A percentile compares a stretch with the other conserved stretches of the same genome.
phyloP scores from a whole-genome alignment of 2,329 filamentous ascomycete genomes.

The Ascochyta rabiei region DNA sequence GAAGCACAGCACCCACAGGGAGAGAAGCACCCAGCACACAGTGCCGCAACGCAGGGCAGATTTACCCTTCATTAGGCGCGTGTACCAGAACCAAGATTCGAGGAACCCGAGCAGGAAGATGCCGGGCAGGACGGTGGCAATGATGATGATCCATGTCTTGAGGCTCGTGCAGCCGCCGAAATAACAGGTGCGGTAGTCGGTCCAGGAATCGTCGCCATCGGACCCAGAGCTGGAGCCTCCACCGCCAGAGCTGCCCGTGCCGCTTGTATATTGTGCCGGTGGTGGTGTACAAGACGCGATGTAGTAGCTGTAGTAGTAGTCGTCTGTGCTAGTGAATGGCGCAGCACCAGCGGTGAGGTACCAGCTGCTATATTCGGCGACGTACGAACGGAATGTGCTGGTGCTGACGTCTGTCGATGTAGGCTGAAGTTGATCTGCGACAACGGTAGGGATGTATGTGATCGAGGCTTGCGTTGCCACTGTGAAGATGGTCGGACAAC shows the following conservation, averaged over 20 bases:
- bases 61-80: conserved; percentile 42
- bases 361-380: conserved; percentile 31
- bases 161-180: conserved; percentile 20
- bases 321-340: conserved; percentile 27
- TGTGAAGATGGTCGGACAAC: conserved; percentile 34
- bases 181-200: conserved; percentile 13
- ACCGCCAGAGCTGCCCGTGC: conserved; percentile 11
- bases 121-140: conserved; percentile 33
- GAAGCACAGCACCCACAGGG: conserved; percentile 40
- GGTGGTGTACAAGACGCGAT: conserved; percentile 32
- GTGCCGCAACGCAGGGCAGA: conserved; percentile 41
- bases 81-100: conserved; percentile 45
- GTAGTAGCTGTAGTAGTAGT: conserved; percentile 35
- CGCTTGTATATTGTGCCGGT: conserved; percentile 15
- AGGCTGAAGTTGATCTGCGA: conserved; percentile 33
- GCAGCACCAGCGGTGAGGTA: conserved; percentile 34
- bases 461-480: conserved; percentile 28
- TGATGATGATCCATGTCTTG: conserved; percentile 37
- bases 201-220: conserved; percentile 7
- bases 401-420: conserved; percentile 23
- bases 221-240: conserved; percentile 3
- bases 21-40: conserved; percentile 38
- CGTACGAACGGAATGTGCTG: conserved; percentile 11
- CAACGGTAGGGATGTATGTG: conserved; percentile 27
- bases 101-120: conserved; percentile 43